A percentile compares a stretch with the other conserved stretches of the same genome.
phyloP scores from a whole-genome alignment of 176 grass and related monocot genomes.

The Aegilops umbellulata region DNA sequence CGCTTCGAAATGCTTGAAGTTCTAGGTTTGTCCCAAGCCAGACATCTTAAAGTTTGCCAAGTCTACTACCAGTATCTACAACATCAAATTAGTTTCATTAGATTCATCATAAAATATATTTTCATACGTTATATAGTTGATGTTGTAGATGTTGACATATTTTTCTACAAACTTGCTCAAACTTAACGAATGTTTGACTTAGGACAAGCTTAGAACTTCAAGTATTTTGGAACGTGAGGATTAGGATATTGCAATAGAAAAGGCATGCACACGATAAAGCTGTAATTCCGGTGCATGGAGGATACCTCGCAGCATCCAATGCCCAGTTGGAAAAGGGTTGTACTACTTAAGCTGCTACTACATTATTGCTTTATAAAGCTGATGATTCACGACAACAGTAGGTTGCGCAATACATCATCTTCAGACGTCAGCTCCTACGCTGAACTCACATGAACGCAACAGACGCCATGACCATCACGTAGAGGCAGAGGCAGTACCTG shows the following conservation, averaged over 20 bases:
- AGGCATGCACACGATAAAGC: neutral
- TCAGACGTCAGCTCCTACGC: neutral
- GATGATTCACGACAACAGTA: neutral
- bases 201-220: no score
- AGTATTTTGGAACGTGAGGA: no score
- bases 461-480: neutral
- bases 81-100: no score
- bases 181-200: no score
- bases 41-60: no score
- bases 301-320: neutral
- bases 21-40: no score
- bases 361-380: neutral
- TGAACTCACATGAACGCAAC: slow-evolving; percentile 12
- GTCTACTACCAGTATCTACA: no score
- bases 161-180: no score
- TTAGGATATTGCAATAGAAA: neutral
- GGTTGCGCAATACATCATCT: neutral
- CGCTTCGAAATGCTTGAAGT: no score
- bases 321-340: neutral
- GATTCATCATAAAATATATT: no score
- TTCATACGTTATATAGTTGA: no score
- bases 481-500: neutral
- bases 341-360: neutral
- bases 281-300: neutral
- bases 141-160: no score